A percentile compares a stretch with the other conserved stretches of the same genome.
Conservation (phyloP, 1,284 basidiomycete species). For the Mycosarcoma mackinlayi region DNA sequence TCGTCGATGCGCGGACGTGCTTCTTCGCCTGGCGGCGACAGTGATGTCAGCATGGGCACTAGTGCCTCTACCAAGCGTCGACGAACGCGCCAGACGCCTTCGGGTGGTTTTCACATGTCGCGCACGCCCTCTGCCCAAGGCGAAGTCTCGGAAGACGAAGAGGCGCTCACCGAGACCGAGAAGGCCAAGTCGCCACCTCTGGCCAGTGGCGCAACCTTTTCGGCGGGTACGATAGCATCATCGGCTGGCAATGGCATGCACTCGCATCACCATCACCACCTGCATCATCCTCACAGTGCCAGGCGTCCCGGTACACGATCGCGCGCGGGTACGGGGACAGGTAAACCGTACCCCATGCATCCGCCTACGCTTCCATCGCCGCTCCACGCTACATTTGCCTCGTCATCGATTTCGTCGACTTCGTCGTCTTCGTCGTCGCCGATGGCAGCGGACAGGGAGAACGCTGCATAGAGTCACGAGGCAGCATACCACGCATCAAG, state of each 20-base stretch:
- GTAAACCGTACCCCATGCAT: conserved; percentile 44
- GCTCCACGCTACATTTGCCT: conserved; percentile 36
- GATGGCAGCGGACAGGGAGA: conserved; percentile 2
- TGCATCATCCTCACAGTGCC: conserved; percentile 9
- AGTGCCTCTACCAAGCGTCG: conserved; percentile 51
- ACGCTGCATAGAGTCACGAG: neutral
- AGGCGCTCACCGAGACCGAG: conserved; percentile 45
- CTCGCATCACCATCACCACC: conserved; percentile 7
- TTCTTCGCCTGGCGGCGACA: conserved; percentile 39
- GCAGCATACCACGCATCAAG: too few species aligned
- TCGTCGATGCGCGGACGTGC: conserved; percentile 40
- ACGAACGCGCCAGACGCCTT: conserved; percentile 24
- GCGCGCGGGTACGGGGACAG: conserved; percentile 30
- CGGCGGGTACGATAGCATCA: conserved; percentile 6
- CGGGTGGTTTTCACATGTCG: conserved; percentile 42
- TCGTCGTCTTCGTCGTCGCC: neutral
- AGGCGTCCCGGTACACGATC: conserved; percentile 22
- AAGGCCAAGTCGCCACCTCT: conserved; percentile 20
- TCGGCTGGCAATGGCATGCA: conserved; percentile 5
- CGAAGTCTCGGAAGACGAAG: conserved; percentile 35
- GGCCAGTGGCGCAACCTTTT: conserved; percentile 10
- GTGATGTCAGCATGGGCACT: conserved; percentile 52
- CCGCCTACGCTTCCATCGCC: conserved; percentile 30
- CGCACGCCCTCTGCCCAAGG: conserved; percentile 33
- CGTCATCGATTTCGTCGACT: neutral